Conservation (phyloP, 306 rosid species). For the Begonia peltatifolia region DNA sequence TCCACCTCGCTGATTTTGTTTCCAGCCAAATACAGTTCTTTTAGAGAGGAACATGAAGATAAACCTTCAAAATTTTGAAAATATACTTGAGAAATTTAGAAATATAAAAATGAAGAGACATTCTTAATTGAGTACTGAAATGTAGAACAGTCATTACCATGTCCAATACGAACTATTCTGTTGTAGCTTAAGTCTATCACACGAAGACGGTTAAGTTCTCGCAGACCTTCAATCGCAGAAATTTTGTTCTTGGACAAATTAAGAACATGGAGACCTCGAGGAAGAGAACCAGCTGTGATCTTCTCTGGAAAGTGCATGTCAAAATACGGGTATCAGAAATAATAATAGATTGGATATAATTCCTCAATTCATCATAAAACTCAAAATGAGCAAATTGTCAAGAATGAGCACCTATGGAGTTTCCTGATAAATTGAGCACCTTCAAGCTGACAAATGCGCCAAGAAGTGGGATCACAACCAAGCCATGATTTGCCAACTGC, state of each 20-base stretch:
- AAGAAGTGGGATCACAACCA: conserved; percentile 78
- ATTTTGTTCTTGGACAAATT: conserved; percentile 80
- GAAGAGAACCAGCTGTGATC: conserved; percentile 82
- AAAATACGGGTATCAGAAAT: neutral
- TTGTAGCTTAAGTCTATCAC: conserved; percentile 81
- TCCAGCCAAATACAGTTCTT: conserved; percentile 91
- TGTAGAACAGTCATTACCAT: conserved; percentile 32
- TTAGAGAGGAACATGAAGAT: conserved; percentile 77
- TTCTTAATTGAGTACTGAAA: too few species aligned
- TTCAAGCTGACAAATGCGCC: conserved; percentile 69
- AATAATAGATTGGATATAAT: neutral
- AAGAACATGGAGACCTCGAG: conserved; percentile 78
- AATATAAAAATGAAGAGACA: too few species aligned
- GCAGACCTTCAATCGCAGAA: conserved; percentile 66
- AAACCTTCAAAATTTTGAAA: conserved; percentile 39
- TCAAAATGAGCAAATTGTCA: conserved; percentile 4
- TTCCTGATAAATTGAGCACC: conserved; percentile 80
- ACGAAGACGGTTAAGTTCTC: conserved; percentile 89
- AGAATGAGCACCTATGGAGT: conserved; percentile 52
- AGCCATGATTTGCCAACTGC: conserved; percentile 74
- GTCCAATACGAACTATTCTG: conserved; percentile 72
- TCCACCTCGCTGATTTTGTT: conserved; percentile 93
- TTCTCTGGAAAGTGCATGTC: conserved; percentile 36
- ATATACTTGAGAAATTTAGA: too few species aligned
- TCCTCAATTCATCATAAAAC: neutral